A percentile compares a stretch with the other conserved stretches of the same genome.
These are phyloP conservation scores for Epichloe glyceriae DNA, from an alignment of 2,329 filamentous ascomycete species.

Conservation along the genomic window DNA sequence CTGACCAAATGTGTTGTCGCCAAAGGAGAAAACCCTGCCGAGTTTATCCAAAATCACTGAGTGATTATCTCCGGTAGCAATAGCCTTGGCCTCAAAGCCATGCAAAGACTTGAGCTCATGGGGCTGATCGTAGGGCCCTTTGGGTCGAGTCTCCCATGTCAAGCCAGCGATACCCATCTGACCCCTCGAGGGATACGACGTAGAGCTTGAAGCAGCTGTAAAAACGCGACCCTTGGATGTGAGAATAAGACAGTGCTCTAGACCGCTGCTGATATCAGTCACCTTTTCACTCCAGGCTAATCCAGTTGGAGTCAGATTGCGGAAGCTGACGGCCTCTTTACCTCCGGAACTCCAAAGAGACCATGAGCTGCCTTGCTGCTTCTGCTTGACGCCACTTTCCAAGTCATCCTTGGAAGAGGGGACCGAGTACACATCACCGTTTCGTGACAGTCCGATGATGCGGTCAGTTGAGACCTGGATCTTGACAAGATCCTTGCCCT, in stretches of 20 bases:
- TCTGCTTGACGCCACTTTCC: slow-evolving; percentile 43
- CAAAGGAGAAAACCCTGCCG: slow-evolving; percentile 74
- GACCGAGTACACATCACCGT: slow-evolving; percentile 72
- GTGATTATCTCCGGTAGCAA: slow-evolving; percentile 80
- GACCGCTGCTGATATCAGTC: slow-evolving; percentile 59
- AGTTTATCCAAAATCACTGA: slow-evolving; percentile 64
- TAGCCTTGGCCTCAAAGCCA: slow-evolving; percentile 56
- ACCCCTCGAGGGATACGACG: slow-evolving; percentile 66
- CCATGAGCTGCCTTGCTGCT: slow-evolving; percentile 49
- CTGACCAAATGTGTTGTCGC: slow-evolving; percentile 86
- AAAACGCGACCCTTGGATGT: slow-evolving; percentile 80
- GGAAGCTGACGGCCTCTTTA: slow-evolving; percentile 49
- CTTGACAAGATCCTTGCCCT: slow-evolving; percentile 67
- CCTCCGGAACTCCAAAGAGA: slow-evolving; percentile 49
- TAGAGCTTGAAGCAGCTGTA: slow-evolving; percentile 68
- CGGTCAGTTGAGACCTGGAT: slow-evolving; percentile 70
- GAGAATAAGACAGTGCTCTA: slow-evolving; percentile 76
- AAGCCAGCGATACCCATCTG: slow-evolving; percentile 81
- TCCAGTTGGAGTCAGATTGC: slow-evolving; percentile 51
- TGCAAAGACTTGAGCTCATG: slow-evolving; percentile 65
- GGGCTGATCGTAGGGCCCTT: slow-evolving; percentile 66
- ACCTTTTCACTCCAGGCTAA: slow-evolving; percentile 61
- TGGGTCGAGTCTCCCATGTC: slow-evolving; percentile 64
- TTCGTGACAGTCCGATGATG: slow-evolving; percentile 63
- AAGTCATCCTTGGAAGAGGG: slow-evolving; percentile 67